Conservation (phyloP, 208 protist genomes). For the Trichomonas tenax region DNA sequence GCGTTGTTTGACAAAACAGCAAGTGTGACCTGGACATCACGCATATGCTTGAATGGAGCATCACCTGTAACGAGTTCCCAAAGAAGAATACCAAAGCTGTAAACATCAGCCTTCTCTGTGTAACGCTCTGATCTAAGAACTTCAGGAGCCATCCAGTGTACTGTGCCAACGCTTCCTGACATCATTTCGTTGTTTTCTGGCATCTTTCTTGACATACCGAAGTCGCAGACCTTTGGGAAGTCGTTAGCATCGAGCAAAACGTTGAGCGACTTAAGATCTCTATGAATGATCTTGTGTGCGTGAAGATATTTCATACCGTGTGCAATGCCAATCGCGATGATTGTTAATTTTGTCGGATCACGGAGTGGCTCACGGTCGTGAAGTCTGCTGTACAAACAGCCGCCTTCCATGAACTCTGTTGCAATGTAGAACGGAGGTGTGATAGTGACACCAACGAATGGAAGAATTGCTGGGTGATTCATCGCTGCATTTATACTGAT, state of each 20-base stretch:
- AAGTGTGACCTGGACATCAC: not conserved
- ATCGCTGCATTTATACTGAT: not conserved
- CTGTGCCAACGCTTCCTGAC: not conserved
- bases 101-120: conserved; percentile 37
- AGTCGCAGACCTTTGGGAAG: not conserved
- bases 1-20: not conserved
- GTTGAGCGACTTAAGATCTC: not conserved
- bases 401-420: conserved; percentile 9
- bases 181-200: not conserved
- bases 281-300: not conserved
- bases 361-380: not conserved
- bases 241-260: not conserved
- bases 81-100: conserved; percentile 41
- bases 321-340: not conserved
- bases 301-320: not conserved
- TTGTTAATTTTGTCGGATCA: not conserved
- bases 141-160: conserved; percentile 22
- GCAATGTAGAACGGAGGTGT: not conserved
- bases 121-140: conserved; percentile 1
- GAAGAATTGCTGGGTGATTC: not conserved
- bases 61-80: conserved; percentile 41
- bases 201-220: not conserved
- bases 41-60: conserved; percentile 21
- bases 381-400: not conserved
- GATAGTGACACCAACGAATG: not conserved